phyloP scores from a whole-genome alignment of 192 early-diverging fungal genomes.

The Funneliformis geosporum region DNA sequence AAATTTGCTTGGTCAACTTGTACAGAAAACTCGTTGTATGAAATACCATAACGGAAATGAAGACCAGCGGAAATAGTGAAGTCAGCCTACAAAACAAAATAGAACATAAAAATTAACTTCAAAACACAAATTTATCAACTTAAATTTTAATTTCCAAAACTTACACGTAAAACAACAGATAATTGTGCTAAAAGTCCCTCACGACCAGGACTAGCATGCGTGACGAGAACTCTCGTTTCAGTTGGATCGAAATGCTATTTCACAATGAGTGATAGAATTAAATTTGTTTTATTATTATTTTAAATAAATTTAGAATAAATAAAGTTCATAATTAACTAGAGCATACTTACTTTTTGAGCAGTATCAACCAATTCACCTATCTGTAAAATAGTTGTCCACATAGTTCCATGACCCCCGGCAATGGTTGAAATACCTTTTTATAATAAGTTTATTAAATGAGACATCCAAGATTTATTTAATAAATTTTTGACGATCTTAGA shows the following conservation, averaged over 20 bases:
- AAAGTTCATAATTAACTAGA: slow-evolving; percentile 6
- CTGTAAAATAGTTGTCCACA: slow-evolving; percentile 66
- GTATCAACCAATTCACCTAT: slow-evolving; percentile 64
- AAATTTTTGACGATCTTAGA: background rate
- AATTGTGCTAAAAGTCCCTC: slow-evolving; percentile 60
- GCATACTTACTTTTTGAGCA: slow-evolving; percentile 40
- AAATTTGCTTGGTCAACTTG: slow-evolving; percentile 57
- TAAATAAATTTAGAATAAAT: background rate
- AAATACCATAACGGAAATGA: slow-evolving; percentile 63
- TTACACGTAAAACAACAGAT: slow-evolving; percentile 53
- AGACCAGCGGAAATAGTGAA: slow-evolving; percentile 64
- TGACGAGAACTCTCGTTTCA: slow-evolving; percentile 59
- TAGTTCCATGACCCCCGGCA: slow-evolving; percentile 61
- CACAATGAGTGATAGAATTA: background rate
- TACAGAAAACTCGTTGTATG: slow-evolving; percentile 62
- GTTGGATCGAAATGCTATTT: slow-evolving; percentile 51
- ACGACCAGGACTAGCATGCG: slow-evolving; percentile 61
- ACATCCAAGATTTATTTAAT: background rate
- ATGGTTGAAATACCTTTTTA: slow-evolving; percentile 52
- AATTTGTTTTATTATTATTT: background rate
- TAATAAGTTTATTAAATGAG: background rate
- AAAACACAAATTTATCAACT: background rate
- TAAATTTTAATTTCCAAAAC: background rate
- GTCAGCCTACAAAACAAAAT: slow-evolving; percentile 49
- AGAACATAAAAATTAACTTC: background rate